Evolutionary conservation across 495 filamentous ascomycete genomes (phyloP).

Genomic region (Lindgomyces ingoldianus): DNA sequence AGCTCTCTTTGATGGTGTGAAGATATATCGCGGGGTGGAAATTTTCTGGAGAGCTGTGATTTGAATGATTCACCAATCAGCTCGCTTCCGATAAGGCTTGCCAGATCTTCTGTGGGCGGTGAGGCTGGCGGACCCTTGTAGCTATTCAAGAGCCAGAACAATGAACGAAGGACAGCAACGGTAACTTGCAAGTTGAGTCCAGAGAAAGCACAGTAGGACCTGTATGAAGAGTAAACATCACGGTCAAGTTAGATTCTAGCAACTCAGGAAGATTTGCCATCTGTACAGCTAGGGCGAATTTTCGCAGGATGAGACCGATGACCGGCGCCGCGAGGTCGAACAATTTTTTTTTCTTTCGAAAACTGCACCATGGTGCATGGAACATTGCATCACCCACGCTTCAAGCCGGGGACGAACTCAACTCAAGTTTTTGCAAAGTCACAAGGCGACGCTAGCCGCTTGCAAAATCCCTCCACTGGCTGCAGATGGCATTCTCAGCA

Average conservation of each 20-base stretch:
- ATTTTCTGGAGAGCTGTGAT: neutral
- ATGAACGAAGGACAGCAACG: no score
- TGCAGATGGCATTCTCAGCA: constrained; percentile 8
- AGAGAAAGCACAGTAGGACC: no score
- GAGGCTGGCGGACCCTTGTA: neutral
- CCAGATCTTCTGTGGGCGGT: neutral
- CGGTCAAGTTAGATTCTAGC: no score
- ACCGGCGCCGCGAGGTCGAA: constrained; percentile 18
- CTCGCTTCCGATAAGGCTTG: constrained; percentile 17
- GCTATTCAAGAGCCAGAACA: no score
- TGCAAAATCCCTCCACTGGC: constrained; percentile 18
- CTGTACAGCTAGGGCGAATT: constrained; percentile 8
- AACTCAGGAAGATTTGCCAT: no score
- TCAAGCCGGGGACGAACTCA: neutral
- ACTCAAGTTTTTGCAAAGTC: constrained; percentile 14
- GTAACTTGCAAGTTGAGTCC: no score
- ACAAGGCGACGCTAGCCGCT: constrained; percentile 17
- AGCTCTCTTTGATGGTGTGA: neutral
- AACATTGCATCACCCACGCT: constrained; percentile 18
- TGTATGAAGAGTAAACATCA: no score
- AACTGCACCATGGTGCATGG: constrained; percentile 20
- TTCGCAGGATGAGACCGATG: constrained; percentile 12
- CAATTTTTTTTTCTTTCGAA: constrained; percentile 17
- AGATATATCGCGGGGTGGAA: constrained; percentile 4
- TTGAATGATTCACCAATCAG: constrained; percentile 26